phyloP scores from a whole-genome alignment of 106 monocot species.

The Iris macrosiphon region DNA sequence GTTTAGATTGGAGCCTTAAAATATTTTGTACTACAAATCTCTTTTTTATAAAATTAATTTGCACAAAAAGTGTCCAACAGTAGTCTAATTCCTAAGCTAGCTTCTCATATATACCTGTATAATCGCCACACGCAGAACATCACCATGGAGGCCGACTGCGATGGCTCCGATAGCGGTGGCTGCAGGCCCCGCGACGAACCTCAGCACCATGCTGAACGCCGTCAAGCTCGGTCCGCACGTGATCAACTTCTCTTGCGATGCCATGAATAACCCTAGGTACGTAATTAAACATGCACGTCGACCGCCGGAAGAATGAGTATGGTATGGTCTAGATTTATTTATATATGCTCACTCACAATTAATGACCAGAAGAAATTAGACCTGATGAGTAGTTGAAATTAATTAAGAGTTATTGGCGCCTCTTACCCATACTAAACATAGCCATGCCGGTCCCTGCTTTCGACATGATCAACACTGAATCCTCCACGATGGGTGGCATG shows the following conservation, averaged over 20 bases:
- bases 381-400: too few species aligned
- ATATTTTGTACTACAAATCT: too few species aligned
- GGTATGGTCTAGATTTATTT: too few species aligned
- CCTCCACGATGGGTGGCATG: slow-evolving; percentile 57
- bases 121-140: slow-evolving; percentile 56
- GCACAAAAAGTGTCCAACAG: too few species aligned
- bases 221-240: slow-evolving; percentile 47
- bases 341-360: too few species aligned
- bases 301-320: too few species aligned
- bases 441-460: slow-evolving; percentile 67
- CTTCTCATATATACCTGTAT: slow-evolving; percentile 73
- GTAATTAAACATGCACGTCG: too few species aligned
- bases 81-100: too few species aligned
- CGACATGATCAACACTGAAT: slow-evolving; percentile 64
- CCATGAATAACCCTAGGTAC: slow-evolving; percentile 71
- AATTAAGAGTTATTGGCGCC: too few species aligned
- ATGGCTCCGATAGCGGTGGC: slow-evolving; percentile 57
- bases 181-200: slow-evolving; percentile 63
- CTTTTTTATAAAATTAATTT: too few species aligned
- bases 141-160: slow-evolving; percentile 57
- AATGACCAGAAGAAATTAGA: too few species aligned
- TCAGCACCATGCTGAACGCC: slow-evolving; percentile 38
- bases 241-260: slow-evolving; percentile 69
- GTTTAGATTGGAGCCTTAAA: too few species aligned
- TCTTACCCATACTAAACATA: slow-evolving; percentile 78